Conservation (phyloP, 768 basidiomycete genomes). For the Pisolithus tinctorius region DNA sequence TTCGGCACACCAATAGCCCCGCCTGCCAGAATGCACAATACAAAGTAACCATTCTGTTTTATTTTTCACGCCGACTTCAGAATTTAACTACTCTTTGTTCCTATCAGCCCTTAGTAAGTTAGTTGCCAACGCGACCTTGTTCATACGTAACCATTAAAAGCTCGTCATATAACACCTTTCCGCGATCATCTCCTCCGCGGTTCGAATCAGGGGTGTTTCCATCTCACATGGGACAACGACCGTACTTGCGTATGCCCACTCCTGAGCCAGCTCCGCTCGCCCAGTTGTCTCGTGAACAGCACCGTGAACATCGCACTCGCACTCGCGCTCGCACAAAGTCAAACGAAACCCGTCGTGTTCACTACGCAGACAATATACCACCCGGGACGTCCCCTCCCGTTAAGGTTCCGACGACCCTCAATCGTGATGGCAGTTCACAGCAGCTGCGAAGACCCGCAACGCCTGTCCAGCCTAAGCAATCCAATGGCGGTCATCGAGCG, state of each 20-base stretch:
- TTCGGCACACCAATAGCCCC: slow-evolving; percentile 12
- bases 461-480: slow-evolving; percentile 3
- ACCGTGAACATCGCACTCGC: slow-evolving; percentile 4
- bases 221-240: not conserved
- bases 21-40: slow-evolving; percentile 11
- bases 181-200: slow-evolving; percentile 13
- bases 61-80: not conserved
- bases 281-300: slow-evolving; percentile 4
- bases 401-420: not conserved
- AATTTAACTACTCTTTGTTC: not conserved
- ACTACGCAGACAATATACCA: slow-evolving; percentile 15
- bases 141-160: slow-evolving; percentile 12
- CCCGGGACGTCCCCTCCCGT: slow-evolving; percentile 7
- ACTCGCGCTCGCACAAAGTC: slow-evolving; percentile 1
- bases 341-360: slow-evolving; percentile 17
- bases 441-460: not conserved
- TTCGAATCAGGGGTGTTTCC: not conserved
- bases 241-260: not conserved
- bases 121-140: not conserved
- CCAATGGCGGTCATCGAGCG: slow-evolving; percentile 10
- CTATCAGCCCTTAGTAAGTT: slow-evolving; percentile 17
- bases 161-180: slow-evolving; percentile 21
- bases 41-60: slow-evolving; percentile 12
- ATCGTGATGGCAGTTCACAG: slow-evolving; percentile 1
- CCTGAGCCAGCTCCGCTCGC: slow-evolving; percentile 3